These are phyloP conservation scores for Serendipita indica DNA, from an alignment of 768 basidiomycete genomes.

Conservation along the genomic window DNA sequence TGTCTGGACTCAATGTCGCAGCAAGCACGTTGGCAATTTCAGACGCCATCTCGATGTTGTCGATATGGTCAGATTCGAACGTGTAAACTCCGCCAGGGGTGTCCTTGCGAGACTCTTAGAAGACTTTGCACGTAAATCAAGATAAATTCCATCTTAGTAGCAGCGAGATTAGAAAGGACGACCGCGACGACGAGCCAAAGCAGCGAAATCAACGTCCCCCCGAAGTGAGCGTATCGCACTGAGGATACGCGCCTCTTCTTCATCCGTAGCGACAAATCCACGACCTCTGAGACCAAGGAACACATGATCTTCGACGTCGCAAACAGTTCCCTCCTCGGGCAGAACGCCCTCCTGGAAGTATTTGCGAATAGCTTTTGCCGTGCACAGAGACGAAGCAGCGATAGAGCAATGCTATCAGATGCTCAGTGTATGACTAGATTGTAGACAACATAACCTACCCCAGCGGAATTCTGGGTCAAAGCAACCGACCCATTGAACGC, in stretches of 20 bases:
- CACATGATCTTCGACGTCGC: constrained; percentile 20
- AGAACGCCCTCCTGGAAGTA: constrained; percentile 31
- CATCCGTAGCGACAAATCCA: background rate
- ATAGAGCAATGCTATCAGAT: constrained; percentile 23
- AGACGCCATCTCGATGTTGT: constrained; percentile 7
- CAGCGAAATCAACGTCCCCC: too few relatives aligned
- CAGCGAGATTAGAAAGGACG: too few relatives aligned
- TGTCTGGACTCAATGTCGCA: constrained; percentile 60
- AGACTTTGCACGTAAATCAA: too few relatives aligned
- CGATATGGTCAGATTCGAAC: background rate
- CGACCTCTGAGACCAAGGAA: constrained; percentile 2
- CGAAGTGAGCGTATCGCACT: background rate
- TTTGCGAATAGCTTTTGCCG: constrained; percentile 22
- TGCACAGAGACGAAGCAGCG: constrained; percentile 24
- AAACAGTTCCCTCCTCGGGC: constrained; percentile 28
- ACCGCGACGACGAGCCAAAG: too few relatives aligned
- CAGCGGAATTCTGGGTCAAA: constrained; percentile 1
- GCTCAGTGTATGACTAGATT: background rate
- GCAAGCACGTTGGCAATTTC: constrained; percentile 29
- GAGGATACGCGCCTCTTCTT: background rate
- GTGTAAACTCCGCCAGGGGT: constrained; percentile 7
- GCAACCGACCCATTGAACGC: constrained; percentile 7
- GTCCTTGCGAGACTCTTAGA: too few relatives aligned
- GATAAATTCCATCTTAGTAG: too few relatives aligned
- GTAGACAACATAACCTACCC: background rate